Evolutionary conservation across 768 basidiomycete species (phyloP), one percentile per base, ranked within the genome.

Genomic region (Naganishia onofrii): DNA sequence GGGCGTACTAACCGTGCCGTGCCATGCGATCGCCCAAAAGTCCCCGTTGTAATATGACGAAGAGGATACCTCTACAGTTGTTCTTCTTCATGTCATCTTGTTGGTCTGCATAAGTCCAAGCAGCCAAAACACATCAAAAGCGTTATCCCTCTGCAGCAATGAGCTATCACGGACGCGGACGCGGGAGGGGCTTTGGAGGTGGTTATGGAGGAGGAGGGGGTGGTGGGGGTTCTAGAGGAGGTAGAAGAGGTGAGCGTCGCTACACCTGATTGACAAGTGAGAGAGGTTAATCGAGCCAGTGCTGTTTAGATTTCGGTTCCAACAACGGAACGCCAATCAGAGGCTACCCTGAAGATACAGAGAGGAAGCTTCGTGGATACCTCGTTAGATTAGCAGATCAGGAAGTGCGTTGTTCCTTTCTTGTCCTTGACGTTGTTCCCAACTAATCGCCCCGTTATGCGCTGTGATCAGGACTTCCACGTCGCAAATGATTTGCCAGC

Each of bases 401-500:
- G 32, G 75, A 77, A 42, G 80, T 80, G 66, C 55, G 79, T 74
- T 29, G 3, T 15, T 34, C 12, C 32, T 44, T 28, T 34, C n/a
- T 29, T 19, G 10, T 7, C 6, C 29, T 26, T 38, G 10, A 29
- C 48, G 10, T 13, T 3, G 21, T 58, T 56, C 34, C n/a, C n/a
- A n/a, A n/a, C n/a, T n/a, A n/a, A n/a, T n/a, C n/a, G n/a, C n/a
- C n/a, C n/a, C n/a, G n/a, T n/a, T n/a, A n/a, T n/a, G n/a, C n/a
- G n/a, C n/a, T n/a, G n/a, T 10, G 38, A 53, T 13, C 48, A 83
- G 81, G 80, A 80, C 58, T 83, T 82, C 65, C 73, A 81, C 69
- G 76, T 81, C 0, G 67, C 74, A 10, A 75, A 76, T n/a, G 81
- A 83, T 55, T 69, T 82, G 0, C 79, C 81, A 3, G 28, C 73